Percentiles rank a stretch among this genome's conserved stretches.
Evolutionary conservation across 2,329 filamentous ascomycete genomes (phyloP).

Genomic region (Emergomyces africanus): DNA sequence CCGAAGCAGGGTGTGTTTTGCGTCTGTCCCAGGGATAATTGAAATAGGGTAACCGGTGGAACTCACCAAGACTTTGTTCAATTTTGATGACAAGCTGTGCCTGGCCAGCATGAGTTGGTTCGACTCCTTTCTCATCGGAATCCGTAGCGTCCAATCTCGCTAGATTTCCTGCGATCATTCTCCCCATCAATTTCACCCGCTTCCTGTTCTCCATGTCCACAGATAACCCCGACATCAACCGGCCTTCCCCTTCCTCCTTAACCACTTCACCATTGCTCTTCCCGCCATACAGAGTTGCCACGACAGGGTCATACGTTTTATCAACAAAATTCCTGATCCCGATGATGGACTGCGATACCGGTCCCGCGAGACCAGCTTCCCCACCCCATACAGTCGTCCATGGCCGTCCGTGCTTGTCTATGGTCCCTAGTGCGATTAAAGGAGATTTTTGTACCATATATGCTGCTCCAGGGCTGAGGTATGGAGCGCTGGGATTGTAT

Average conservation of each 20-base stretch:
- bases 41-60: background rate
- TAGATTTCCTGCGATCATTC: conserved; percentile 52
- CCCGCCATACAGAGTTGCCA: conserved; percentile 45
- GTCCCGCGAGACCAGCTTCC: conserved; percentile 49
- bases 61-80: conserved; percentile 51
- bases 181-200: conserved; percentile 61
- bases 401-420: conserved; percentile 52
- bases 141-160: conserved; percentile 19
- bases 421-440: conserved; percentile 58
- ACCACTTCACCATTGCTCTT: conserved; percentile 33
- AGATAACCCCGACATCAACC: conserved; percentile 49
- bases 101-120: conserved; percentile 19
- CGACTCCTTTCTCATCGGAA: conserved; percentile 15
- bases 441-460: conserved; percentile 50
- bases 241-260: conserved; percentile 22
- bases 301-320: conserved; percentile 53
- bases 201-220: conserved; percentile 55
- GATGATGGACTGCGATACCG: conserved; percentile 50
- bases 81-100: conserved; percentile 55
- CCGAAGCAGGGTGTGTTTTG: too few relatives aligned
- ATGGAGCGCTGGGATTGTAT: conserved; percentile 55
- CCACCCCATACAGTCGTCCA: conserved; percentile 78
- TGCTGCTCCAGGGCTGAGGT: conserved; percentile 49
- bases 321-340: conserved; percentile 53
- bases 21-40: background rate